Evolutionary conservation across 345 rosid species (phyloP), one percentile per base, ranked within the genome.

Genomic region (Eucalyptus sp.): DNA sequence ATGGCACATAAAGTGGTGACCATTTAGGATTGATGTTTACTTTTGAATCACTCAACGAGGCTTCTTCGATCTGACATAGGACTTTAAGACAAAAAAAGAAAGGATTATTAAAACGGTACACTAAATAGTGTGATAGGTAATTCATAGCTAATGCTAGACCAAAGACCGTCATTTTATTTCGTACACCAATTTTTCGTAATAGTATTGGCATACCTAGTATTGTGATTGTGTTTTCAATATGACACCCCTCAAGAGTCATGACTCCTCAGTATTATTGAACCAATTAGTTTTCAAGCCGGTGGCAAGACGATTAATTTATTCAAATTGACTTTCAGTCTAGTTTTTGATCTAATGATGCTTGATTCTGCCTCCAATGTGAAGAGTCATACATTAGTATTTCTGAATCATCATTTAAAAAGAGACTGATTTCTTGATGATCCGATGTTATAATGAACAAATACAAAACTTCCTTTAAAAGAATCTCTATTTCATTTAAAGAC

Each of bases 21-120:
- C 13, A 71, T 71, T 33, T 71, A 1, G 7, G 0, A 71, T 33
- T 0, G 0, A 0, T 33, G 4, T 18, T 71, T 17, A 17, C 0
- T 71, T 71, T 9, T 9, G 13, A 71, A 5, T 71, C 13, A 33
- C 0, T 33, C 3, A 68, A 17, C 4, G 1, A 33, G 0, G 11
- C 0, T 22, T 33, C 44, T 68, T 37, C 4, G 2, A 33, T 71
- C 0, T 5, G 4, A 33, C 2, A 0, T 0, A 0, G 24, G 80
- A 71, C 81, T 71, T 33, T 71, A 71, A 17, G 80, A 0, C 4
- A 5, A 8, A 31, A 31, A 68, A 31, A 1, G 2, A 1, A 41
- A 41, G 5, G 41, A 7, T 17, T 31, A 12, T 68, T 31, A 17
- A 17, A 5, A 31, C 2, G 24, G 1, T 68, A 17, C 43, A 16